Conservation (phyloP, 1,284 basidiomycete species). For the Inonotus hispidus region DNA sequence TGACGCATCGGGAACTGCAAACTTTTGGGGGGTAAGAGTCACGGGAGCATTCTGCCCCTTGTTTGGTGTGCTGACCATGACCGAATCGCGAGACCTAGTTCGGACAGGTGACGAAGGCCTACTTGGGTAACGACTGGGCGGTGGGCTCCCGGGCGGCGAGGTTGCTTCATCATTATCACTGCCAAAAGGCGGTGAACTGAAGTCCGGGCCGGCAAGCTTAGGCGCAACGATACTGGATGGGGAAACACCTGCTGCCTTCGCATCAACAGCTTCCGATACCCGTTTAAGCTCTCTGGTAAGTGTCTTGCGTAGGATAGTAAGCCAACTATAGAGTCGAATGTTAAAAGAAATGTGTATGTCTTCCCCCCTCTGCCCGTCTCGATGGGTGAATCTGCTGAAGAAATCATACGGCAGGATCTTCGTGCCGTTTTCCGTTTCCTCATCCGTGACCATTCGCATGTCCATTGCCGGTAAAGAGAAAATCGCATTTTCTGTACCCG, state of each 20-base stretch:
- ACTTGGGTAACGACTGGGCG: conserved; percentile 7
- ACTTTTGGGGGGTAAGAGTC: not conserved
- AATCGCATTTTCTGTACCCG: conserved; percentile 60
- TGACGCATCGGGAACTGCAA: not conserved
- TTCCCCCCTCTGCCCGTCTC: conserved; percentile 49
- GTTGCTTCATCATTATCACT: conserved; percentile 4
- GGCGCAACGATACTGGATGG: conserved; percentile 28
- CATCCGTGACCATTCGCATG: conserved; percentile 71
- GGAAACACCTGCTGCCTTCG: conserved; percentile 33
- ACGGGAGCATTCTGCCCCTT: not conserved
- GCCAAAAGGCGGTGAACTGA: conserved; percentile 5
- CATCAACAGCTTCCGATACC: conserved; percentile 51
- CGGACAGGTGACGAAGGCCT: conserved; percentile 14
- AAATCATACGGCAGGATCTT: conserved; percentile 62
- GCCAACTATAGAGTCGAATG: conserved; percentile 74
- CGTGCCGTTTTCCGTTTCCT: conserved; percentile 35
- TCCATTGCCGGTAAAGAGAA: conserved; percentile 75
- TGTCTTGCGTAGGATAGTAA: conserved; percentile 68
- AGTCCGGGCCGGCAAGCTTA: conserved; percentile 19
- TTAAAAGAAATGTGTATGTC: conserved; percentile 81
- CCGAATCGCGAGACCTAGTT: conserved; percentile 2
- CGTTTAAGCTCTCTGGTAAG: conserved; percentile 72
- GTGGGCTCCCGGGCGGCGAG: conserved; percentile 8
- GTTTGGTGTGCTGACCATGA: not conserved
- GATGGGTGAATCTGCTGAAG: conserved; percentile 59